A percentile compares a stretch with the other conserved stretches of the same genome.
These are phyloP conservation scores for Lichenothelia convexa DNA, from an alignment of 495 filamentous ascomycete genomes.

Conservation along the genomic window DNA sequence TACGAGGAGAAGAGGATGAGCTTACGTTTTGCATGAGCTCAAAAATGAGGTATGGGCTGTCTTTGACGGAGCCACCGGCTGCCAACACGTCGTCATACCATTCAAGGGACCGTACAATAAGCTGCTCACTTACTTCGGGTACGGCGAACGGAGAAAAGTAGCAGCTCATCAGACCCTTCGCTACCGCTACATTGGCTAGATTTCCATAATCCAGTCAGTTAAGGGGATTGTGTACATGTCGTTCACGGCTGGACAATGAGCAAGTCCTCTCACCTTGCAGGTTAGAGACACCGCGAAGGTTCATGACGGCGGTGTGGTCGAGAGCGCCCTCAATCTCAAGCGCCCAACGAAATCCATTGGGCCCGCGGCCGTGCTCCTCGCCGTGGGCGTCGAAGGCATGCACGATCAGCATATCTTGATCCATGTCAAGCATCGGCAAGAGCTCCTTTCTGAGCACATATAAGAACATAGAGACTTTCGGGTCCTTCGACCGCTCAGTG, in stretches of 20 bases:
- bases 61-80: constrained; percentile 5
- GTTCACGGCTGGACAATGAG: neutral
- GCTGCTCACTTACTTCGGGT: constrained; percentile 9
- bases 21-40: constrained; percentile 17
- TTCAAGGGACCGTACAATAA: constrained; percentile 11
- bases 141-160: constrained; percentile 12
- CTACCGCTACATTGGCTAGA: constrained; percentile 6
- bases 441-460: constrained; percentile 5
- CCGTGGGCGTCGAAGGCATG: constrained; percentile 17
- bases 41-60: constrained; percentile 13
- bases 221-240: neutral
- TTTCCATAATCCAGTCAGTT: neutral
- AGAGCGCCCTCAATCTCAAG: constrained; percentile 12
- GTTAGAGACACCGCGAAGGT: constrained; percentile 9
- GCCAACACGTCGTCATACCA: constrained; percentile 14
- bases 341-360: constrained; percentile 14
- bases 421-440: constrained; percentile 3
- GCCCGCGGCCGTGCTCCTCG: constrained; percentile 13
- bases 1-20: too few species aligned
- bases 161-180: constrained; percentile 9
- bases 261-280: neutral
- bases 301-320: constrained; percentile 7
- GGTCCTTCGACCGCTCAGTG: constrained; percentile 7
- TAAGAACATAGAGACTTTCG: constrained; percentile 15
- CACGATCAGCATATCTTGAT: constrained; percentile 11